phyloP scores from a whole-genome alignment of 2,329 filamentous ascomycete genomes.

The Talaromyces sp. region DNA sequence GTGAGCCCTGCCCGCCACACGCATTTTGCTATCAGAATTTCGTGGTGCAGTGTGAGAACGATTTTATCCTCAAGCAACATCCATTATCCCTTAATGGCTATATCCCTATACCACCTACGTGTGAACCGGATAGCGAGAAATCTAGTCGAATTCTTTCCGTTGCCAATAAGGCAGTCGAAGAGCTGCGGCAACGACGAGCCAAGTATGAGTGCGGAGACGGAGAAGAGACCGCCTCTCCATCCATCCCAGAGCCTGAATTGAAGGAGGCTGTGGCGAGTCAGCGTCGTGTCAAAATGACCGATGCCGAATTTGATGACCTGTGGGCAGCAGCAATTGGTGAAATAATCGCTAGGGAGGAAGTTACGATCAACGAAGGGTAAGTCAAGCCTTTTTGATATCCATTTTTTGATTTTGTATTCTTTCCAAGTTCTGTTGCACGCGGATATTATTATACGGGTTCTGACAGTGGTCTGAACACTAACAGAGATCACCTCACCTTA shows the following conservation, averaged over 20 bases:
- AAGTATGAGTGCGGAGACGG: conserved; percentile 85
- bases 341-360: conserved; percentile 53
- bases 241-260: conserved; percentile 63
- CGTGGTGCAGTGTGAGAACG: conserved; percentile 72
- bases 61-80: conserved; percentile 80
- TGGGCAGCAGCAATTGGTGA: conserved; percentile 48
- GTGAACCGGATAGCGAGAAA: conserved; percentile 92
- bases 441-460: conserved; percentile 24
- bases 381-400: conserved; percentile 25
- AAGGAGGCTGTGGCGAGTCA: conserved; percentile 71
- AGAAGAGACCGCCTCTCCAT: conserved; percentile 55
- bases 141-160: conserved; percentile 80
- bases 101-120: conserved; percentile 80
- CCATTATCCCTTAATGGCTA: conserved; percentile 76
- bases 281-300: conserved; percentile 75
- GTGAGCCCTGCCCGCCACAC: conserved; percentile 84
- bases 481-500: conserved; percentile 70
- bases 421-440: conserved; percentile 11
- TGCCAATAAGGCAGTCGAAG: conserved; percentile 80
- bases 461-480: conserved; percentile 63
- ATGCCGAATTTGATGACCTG: conserved; percentile 87
- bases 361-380: conserved; percentile 56
- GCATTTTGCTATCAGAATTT: conserved; percentile 81
- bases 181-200: conserved; percentile 76
- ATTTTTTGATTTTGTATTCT: conserved; percentile 12